Evolutionary conservation across 2,329 filamentous ascomycete genomes (phyloP).

Genomic region (Sphaerulina vaccinii): DNA sequence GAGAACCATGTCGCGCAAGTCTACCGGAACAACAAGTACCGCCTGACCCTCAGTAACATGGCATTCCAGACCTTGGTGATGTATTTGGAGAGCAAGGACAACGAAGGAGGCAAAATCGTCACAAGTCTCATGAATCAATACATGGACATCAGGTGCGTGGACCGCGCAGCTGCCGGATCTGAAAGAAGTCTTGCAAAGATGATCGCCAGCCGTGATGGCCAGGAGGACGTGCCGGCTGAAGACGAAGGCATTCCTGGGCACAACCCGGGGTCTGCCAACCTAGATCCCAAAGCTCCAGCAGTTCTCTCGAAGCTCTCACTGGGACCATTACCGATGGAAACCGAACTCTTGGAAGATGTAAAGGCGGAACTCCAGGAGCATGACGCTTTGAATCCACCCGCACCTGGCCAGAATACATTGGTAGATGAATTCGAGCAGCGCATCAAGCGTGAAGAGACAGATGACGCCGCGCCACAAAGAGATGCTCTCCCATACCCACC

Average conservation of each 20-base stretch:
- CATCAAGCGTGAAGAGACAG: slow-evolving; percentile 84
- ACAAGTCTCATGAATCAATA: slow-evolving; percentile 67
- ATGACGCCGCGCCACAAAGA: slow-evolving; percentile 77
- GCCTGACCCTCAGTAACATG: slow-evolving; percentile 82
- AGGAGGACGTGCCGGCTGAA: slow-evolving; percentile 60
- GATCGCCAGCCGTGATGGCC: slow-evolving; percentile 54
- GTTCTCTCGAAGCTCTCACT: slow-evolving; percentile 67
- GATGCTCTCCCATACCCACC: slow-evolving; percentile 82
- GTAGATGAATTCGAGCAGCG: slow-evolving; percentile 81
- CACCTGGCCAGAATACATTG: slow-evolving; percentile 67
- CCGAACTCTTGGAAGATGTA: slow-evolving; percentile 78
- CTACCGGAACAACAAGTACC: slow-evolving; percentile 84
- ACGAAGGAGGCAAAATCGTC: slow-evolving; percentile 75
- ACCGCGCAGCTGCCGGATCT: slow-evolving; percentile 53
- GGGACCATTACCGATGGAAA: slow-evolving; percentile 79
- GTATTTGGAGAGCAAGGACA: slow-evolving; percentile 83
- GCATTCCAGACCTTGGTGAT: slow-evolving; percentile 80
- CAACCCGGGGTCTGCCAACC: slow-evolving; percentile 62
- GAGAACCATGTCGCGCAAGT: slow-evolving; percentile 76
- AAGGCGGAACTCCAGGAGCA: slow-evolving; percentile 83
- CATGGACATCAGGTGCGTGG: slow-evolving; percentile 59
- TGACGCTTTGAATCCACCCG: slow-evolving; percentile 73
- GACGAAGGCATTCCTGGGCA: slow-evolving; percentile 70
- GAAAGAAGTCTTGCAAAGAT: slow-evolving; percentile 62
- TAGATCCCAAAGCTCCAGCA: slow-evolving; percentile 57